These are phyloP conservation scores for Apiospora rasikravindrae DNA, from an alignment of 2,329 filamentous ascomycete species.

Conservation along the genomic window DNA sequence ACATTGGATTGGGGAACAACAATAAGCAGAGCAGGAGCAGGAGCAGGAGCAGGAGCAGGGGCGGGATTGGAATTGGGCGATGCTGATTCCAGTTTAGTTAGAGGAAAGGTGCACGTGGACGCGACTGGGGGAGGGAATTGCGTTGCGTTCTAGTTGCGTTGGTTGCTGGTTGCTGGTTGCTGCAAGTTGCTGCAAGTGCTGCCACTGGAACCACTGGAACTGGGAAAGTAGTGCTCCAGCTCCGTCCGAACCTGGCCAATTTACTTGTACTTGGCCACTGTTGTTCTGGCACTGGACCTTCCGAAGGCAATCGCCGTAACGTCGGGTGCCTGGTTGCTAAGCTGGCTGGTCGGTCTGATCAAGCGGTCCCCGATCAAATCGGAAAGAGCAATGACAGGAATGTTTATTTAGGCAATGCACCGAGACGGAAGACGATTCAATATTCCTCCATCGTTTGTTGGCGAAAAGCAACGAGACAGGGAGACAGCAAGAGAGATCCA, in stretches of 20 bases:
- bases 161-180: neutral
- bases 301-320: too few species aligned
- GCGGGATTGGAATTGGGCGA: neutral
- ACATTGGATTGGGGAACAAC: neutral
- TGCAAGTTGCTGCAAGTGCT: too few species aligned
- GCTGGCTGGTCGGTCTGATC: too few species aligned
- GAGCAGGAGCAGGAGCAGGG: neutral
- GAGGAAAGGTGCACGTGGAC: constrained; percentile 3
- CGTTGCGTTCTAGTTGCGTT: neutral
- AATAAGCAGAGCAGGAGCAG: neutral
- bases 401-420: neutral
- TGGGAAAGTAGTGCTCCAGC: constrained; percentile 12
- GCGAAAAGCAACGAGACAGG: neutral
- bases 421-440: neutral
- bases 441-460: neutral
- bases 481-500: neutral
- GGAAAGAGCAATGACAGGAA: neutral
- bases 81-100: neutral
- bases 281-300: neutral
- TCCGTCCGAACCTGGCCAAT: neutral
- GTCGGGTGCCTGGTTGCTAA: too few species aligned
- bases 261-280: neutral
- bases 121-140: neutral
- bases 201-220: neutral
- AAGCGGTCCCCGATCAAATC: too few species aligned